Conservation (phyloP, 2,329 filamentous ascomycete genomes). For the Talaromyces islandicus region DNA sequence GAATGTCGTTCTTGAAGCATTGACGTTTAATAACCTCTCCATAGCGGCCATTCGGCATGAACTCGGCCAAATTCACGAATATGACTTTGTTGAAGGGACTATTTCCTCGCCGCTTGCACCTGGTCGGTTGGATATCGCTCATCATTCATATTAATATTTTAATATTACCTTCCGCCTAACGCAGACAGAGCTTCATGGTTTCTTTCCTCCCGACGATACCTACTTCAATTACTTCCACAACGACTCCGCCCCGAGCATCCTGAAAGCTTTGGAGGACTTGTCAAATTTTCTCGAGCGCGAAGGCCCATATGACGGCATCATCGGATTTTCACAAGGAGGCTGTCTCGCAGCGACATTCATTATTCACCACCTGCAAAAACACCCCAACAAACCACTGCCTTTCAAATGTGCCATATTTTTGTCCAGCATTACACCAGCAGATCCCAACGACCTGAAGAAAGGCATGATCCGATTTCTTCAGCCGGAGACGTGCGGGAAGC, state of each 20-base stretch:
- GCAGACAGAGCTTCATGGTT: not conserved
- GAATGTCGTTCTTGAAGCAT: not conserved
- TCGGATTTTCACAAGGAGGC: constrained; percentile 9
- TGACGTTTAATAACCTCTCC: not conserved
- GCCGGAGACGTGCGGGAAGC: not conserved
- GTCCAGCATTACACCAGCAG: not conserved
- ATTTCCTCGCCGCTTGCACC: not conserved
- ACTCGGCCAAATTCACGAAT: not conserved
- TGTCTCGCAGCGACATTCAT: constrained; percentile 8
- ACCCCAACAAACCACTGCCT: not conserved
- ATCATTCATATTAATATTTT: not conserved
- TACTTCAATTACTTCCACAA: constrained; percentile 5
- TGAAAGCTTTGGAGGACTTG: constrained; percentile 3
- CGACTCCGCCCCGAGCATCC: not conserved
- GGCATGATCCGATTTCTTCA: not conserved
- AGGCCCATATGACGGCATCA: constrained; percentile 11
- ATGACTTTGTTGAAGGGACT: constrained; percentile 5
- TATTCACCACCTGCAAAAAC: not conserved
- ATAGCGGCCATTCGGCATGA: not conserved
- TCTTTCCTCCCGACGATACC: not conserved
- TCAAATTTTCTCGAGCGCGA: constrained; percentile 1
- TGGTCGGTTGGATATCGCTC: not conserved
- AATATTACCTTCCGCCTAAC: not conserved
- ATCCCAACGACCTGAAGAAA: not conserved
- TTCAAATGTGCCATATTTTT: constrained; percentile 4